Conservation (phyloP, 371 early-diverging fungal species). For the Rhizopus delemar region DNA sequence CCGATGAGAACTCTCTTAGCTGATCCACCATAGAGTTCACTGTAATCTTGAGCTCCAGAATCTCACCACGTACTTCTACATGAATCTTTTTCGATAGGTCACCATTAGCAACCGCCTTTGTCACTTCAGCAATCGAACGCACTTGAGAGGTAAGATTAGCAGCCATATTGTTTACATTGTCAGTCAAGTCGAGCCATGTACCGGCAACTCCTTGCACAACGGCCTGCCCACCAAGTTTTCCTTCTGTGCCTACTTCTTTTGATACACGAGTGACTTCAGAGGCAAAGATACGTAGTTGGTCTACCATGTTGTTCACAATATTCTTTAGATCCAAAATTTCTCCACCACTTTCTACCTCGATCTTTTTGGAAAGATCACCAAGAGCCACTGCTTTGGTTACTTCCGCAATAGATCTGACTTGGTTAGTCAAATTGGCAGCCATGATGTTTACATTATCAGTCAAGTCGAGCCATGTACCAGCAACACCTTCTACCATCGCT, state of each 20-base stretch:
- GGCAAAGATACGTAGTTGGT: constrained; percentile 42
- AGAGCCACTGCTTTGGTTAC: constrained; percentile 51
- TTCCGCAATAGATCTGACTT: constrained; percentile 40
- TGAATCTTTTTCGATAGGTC: constrained; percentile 38
- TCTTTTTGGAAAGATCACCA: constrained; percentile 38
- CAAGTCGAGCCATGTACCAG: constrained; percentile 52
- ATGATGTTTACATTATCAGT: constrained; percentile 53
- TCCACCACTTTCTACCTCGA: constrained; percentile 24
- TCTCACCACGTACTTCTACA: constrained; percentile 35
- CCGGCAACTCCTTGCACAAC: too few species aligned
- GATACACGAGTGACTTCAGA: not conserved
- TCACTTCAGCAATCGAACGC: constrained; percentile 53
- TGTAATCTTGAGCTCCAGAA: constrained; percentile 31
- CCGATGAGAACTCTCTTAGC: constrained; percentile 26
- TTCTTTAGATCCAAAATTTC: constrained; percentile 22
- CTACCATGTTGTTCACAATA: constrained; percentile 53
- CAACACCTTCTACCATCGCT: constrained; percentile 35
- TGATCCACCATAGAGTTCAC: constrained; percentile 31
- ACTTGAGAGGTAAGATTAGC: constrained; percentile 45
- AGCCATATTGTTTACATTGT: constrained; percentile 48
- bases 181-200: not conserved
- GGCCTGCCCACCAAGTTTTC: too few species aligned
- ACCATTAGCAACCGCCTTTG: constrained; percentile 54
- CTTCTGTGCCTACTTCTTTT: too few species aligned
- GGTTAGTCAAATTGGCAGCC: constrained; percentile 44